These are phyloP conservation scores for Verticillium nubilum DNA, from an alignment of 2,329 filamentous ascomycete species.

Conservation along the genomic window DNA sequence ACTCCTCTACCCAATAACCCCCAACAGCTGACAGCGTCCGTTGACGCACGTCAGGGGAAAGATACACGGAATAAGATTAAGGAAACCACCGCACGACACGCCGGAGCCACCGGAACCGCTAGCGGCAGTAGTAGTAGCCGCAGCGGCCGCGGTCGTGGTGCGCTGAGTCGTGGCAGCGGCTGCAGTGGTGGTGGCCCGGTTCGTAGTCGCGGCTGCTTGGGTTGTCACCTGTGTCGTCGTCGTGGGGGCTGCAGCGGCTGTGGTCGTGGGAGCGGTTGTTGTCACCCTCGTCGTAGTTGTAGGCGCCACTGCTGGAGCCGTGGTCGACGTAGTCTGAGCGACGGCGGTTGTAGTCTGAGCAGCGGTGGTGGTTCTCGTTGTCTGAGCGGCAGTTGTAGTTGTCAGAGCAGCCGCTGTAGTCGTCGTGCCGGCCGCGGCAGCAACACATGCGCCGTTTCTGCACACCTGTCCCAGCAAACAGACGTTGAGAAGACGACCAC, in stretches of 20 bases:
- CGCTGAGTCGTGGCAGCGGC: background rate
- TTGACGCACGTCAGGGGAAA: background rate
- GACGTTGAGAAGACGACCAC: background rate
- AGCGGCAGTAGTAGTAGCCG: background rate
- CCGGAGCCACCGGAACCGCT: background rate
- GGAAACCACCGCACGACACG: background rate
- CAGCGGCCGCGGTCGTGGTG: background rate
- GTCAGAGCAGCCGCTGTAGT: background rate
- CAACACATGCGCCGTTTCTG: background rate
- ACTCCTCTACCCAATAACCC: background rate
- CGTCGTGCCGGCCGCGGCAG: too few species aligned
- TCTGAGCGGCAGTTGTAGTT: background rate
- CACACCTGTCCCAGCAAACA: background rate
- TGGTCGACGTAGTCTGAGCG: background rate
- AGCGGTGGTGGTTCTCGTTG: background rate
- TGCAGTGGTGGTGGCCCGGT: background rate
- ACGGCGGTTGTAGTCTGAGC: background rate
- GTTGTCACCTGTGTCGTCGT: background rate
- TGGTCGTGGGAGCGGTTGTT: background rate
- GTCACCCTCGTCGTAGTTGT: background rate
- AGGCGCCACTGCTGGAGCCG: background rate
- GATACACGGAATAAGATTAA: background rate
- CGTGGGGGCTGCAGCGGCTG: background rate
- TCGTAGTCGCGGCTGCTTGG: background rate
- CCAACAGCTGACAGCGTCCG: background rate